Conservation (phyloP, 805 yeast species). For the Candida gorgasii region DNA sequence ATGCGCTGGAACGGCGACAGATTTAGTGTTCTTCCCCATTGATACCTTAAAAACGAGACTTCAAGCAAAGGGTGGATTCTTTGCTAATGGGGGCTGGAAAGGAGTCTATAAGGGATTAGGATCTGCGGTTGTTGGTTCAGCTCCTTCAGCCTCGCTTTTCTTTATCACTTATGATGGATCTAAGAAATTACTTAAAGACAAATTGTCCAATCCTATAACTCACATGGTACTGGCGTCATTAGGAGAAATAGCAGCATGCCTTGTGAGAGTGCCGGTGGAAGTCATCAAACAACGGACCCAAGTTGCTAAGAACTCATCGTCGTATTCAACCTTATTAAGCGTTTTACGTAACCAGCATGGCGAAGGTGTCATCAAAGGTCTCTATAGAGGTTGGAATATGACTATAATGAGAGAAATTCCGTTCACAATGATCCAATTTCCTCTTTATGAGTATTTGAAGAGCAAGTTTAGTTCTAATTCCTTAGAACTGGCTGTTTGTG, state of each 20-base stretch:
- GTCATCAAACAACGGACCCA: slow-evolving; percentile 95
- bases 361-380: slow-evolving; percentile 74
- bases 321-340: slow-evolving; percentile 65
- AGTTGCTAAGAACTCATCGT: slow-evolving; percentile 48
- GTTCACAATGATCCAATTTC: slow-evolving; percentile 93
- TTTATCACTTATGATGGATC: slow-evolving; percentile 77
- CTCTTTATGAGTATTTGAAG: slow-evolving; percentile 85
- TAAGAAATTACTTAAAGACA: slow-evolving; percentile 38
- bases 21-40: slow-evolving; percentile 91
- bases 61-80: slow-evolving; percentile 95
- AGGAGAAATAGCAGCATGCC: slow-evolving; percentile 93
- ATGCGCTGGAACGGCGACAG: slow-evolving; percentile 95
- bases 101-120: slow-evolving; percentile 94
- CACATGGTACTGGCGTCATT: slow-evolving; percentile 88
- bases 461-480: slow-evolving; percentile 42
- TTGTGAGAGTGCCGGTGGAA: slow-evolving; percentile 95
- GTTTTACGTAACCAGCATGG: slow-evolving; percentile 66
- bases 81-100: slow-evolving; percentile 86
- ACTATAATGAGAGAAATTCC: slow-evolving; percentile 96
- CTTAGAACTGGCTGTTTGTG: slow-evolving; percentile 58
- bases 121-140: slow-evolving; percentile 90
- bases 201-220: slow-evolving; percentile 35
- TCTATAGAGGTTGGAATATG: slow-evolving; percentile 91
- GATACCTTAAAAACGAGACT: slow-evolving; percentile 93
- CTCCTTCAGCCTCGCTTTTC: slow-evolving; percentile 62